Evolutionary conservation across 768 basidiomycete species (phyloP).

Genomic region (Mycena alexandri): DNA sequence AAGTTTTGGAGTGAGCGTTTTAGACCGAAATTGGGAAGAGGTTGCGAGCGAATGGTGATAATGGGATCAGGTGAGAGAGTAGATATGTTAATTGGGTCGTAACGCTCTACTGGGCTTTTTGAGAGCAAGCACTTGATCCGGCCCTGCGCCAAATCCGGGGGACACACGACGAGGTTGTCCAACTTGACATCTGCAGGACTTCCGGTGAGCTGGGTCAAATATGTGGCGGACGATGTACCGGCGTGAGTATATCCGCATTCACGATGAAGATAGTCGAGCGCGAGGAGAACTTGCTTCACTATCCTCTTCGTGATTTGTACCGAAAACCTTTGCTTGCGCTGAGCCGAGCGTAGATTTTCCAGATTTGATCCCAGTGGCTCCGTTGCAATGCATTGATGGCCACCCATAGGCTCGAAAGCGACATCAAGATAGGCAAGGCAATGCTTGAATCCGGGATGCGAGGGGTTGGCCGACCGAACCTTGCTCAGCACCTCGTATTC

Average conservation of each 20-base stretch:
- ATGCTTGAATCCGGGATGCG: not conserved
- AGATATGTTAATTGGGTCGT: conserved; percentile 33
- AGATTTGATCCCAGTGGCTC: not conserved
- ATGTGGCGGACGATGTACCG: conserved; percentile 28
- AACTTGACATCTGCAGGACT: conserved; percentile 40
- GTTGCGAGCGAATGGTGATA: conserved; percentile 36
- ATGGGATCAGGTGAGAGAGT: conserved; percentile 40
- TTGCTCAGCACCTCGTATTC: not conserved
- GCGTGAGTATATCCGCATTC: conserved; percentile 40
- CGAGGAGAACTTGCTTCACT: conserved; percentile 44
- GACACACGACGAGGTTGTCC: conserved; percentile 37
- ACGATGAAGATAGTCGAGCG: conserved; percentile 46
- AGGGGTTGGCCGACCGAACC: not conserved
- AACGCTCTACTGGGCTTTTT: not conserved
- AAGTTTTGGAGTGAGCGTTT: conserved; percentile 22
- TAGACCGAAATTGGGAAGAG: conserved; percentile 23
- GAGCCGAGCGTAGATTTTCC: not conserved
- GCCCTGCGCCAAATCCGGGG: conserved; percentile 15
- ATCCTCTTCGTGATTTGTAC: conserved; percentile 21
- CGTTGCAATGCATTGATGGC: not conserved
- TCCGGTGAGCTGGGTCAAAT: not conserved
- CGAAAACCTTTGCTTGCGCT: not conserved
- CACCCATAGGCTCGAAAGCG: not conserved
- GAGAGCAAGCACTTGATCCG: conserved; percentile 34
- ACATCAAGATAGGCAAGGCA: not conserved